Conservation (phyloP, 352 stramenopile genomes). For the Blastocystis sp. region DNA sequence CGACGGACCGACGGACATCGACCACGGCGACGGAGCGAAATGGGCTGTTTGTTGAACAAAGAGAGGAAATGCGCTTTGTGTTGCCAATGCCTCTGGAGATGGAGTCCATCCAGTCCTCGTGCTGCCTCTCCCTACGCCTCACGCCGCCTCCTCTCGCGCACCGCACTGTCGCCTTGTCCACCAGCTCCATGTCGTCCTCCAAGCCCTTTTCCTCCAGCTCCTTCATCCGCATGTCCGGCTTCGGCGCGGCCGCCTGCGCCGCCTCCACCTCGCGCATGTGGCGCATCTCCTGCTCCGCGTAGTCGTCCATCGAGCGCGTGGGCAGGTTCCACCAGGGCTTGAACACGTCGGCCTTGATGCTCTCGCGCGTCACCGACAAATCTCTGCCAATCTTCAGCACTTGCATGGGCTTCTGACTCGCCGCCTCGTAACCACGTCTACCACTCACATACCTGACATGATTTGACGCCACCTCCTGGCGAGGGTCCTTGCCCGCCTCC, state of each 20-base stretch:
- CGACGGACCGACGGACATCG: conserved; percentile 67
- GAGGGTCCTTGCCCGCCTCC: conserved; percentile 46
- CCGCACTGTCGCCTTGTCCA: conserved; percentile 47
- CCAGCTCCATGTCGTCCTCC: conserved; percentile 60
- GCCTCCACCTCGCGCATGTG: conserved; percentile 66
- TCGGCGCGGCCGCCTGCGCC: background rate
- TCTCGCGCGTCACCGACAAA: conserved; percentile 47
- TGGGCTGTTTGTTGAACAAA: conserved; percentile 17
- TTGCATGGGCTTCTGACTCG: conserved; percentile 39
- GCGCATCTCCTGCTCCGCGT: conserved; percentile 60
- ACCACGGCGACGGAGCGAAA: conserved; percentile 65
- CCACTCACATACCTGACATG: background rate
- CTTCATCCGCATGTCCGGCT: conserved; percentile 47
- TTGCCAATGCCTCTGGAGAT: conserved; percentile 66
- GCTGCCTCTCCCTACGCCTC: conserved; percentile 33
- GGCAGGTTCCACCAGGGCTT: conserved; percentile 67
- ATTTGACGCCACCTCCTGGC: conserved; percentile 25
- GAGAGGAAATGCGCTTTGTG: conserved; percentile 61
- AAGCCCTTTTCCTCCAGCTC: conserved; percentile 62
- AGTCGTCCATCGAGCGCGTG: conserved; percentile 57
- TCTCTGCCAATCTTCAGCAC: conserved; percentile 62
- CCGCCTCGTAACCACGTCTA: conserved; percentile 50
- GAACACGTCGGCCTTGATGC: conserved; percentile 59
- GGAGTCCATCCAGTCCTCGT: conserved; percentile 64
- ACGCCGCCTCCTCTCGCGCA: background rate